Base-by-base conservation (phyloP, 2,329 filamentous ascomycete genomes). In the Colletotrichum theobromicola region DNA sequence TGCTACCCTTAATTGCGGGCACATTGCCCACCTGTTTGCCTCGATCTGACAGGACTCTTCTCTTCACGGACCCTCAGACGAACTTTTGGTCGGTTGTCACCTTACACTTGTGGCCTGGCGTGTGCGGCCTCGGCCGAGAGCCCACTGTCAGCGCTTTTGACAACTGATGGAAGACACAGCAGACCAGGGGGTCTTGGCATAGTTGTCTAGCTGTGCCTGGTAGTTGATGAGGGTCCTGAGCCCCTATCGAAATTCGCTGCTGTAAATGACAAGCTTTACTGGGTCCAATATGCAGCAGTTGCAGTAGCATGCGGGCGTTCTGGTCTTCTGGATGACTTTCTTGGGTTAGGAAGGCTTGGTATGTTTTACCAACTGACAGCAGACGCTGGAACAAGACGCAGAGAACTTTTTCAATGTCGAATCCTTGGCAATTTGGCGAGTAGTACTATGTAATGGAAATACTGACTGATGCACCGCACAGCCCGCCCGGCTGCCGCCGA, bases 21-120 rank as follows among this genome's bases (percentile, higher is more conserved):
- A 57, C 18, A 4, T 60, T 50, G 50, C 67, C 63, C 71, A 61
- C 70, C 21, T 32, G 61, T 71, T 71, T 55, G 55, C 57, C 68
- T 70, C 16, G 26, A 26, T 6, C 18, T 46, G 30, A 30, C 37
- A 67, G 55, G 42, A 62, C 28, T 69, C 30, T 32, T 42, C 16
- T 37, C 30, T 42, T 67, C 37, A 37, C n/a, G 18, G 32, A 67
- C 26, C 50, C 28, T 72, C 62, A 67, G 68, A 61, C 24, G 63
- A 73, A 53, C 35, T 26, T 42, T 61, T 24, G 60, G 18, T 18
- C 30, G 37, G 46, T 30, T 70, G 42, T 32, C 70, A 70, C 62
- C 70, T 70, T 70, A 67, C 66, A 70, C 34, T 67, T 67, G 34
- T 32, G 46, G 71, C 37, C 28, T 74, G 71, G 66, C 42, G 42